A percentile compares a stretch with the other conserved stretches of the same genome.
phyloP scores from a whole-genome alignment of 441 rosid genomes.

The Gossypium schwendimanii region DNA sequence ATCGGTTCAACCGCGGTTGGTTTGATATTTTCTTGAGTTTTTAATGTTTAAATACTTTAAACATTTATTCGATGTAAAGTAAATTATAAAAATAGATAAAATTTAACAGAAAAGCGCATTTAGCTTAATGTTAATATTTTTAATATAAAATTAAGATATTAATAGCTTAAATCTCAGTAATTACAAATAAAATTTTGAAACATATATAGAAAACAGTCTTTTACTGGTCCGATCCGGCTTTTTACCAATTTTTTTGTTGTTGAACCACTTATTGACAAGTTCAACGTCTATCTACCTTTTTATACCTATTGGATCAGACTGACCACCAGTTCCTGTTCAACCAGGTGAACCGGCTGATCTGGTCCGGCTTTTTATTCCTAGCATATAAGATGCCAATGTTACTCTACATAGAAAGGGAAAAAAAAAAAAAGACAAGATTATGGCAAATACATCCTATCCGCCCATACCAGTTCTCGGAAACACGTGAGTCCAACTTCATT shows the following conservation, averaged over 20 bases:
- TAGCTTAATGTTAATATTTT: not conserved
- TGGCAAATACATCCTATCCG: not conserved
- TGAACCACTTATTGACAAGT: not conserved
- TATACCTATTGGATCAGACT: not conserved
- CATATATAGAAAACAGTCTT: not conserved
- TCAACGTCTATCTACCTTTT: not conserved
- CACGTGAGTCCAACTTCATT: slow-evolving; percentile 40
- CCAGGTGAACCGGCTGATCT: not conserved
- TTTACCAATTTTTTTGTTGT: not conserved
- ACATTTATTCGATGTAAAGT: too few relatives aligned
- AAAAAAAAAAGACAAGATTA: too few relatives aligned
- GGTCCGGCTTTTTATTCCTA: not conserved
- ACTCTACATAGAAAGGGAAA: too few relatives aligned
- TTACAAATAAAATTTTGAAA: not conserved
- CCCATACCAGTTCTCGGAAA: slow-evolving; percentile 22
- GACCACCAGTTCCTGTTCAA: not conserved
- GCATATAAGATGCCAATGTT: too few relatives aligned
- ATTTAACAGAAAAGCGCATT: not conserved
- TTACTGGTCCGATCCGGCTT: not conserved
- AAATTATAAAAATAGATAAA: not conserved
- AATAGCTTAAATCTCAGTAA: not conserved
- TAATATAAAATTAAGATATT: not conserved
- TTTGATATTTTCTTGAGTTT: too few relatives aligned
- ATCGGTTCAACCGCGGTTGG: too few relatives aligned
- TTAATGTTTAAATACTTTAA: too few relatives aligned